Evolutionary conservation across 2,329 filamentous ascomycete species (phyloP).

Genomic region (Hypoxylon sp.): DNA sequence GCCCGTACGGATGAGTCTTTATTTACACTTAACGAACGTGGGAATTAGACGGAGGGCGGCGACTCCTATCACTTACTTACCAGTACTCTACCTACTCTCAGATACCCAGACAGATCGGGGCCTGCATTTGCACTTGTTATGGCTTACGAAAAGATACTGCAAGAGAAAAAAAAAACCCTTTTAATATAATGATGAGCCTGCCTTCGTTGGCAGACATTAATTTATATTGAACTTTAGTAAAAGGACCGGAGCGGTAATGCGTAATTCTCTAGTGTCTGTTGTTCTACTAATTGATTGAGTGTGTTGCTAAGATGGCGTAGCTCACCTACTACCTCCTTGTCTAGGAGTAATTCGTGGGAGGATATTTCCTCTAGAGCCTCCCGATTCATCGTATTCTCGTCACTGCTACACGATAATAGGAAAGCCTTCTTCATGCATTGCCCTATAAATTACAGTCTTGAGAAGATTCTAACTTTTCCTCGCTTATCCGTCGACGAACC

Average conservation of each 20-base stretch:
- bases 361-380: not conserved
- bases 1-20: slow-evolving; percentile 5
- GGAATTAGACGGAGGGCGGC: slow-evolving; percentile 43
- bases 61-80: slow-evolving; percentile 20
- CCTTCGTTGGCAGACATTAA: slow-evolving; percentile 1
- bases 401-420: not conserved
- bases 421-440: not conserved
- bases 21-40: slow-evolving; percentile 25
- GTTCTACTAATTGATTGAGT: not conserved
- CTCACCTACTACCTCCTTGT: not conserved
- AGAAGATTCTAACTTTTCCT: not conserved
- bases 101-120: slow-evolving; percentile 42
- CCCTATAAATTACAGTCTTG: not conserved
- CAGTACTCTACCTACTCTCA: slow-evolving; percentile 25
- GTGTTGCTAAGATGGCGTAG: not conserved
- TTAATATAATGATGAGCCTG: slow-evolving; percentile 31
- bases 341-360: not conserved
- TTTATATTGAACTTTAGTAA: not conserved
- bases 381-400: not conserved
- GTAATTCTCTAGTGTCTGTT: not conserved
- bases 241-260: not conserved
- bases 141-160: slow-evolving; percentile 42
- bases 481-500: not conserved
- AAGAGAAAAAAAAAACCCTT: slow-evolving; percentile 20
- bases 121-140: slow-evolving; percentile 42